Percentiles rank a stretch among this genome's conserved stretches.
Conservation (phyloP, 23 red algal genomes). For the Gracilaria domingensis region DNA sequence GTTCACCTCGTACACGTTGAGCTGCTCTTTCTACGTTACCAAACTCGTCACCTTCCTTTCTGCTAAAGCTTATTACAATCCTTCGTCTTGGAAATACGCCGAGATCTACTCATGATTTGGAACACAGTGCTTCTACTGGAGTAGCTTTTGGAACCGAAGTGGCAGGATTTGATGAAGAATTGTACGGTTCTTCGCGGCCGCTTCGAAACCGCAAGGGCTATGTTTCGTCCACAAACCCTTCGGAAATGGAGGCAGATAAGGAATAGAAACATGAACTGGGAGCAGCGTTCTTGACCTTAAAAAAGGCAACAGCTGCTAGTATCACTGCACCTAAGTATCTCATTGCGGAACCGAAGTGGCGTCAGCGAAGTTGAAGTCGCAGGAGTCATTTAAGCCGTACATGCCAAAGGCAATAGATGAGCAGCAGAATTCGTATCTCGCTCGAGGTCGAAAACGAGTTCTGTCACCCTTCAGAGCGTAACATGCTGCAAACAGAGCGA, state of each 20-base stretch:
- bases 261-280: constrained; percentile 34
- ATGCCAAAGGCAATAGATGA: constrained; percentile 63
- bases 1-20: not conserved
- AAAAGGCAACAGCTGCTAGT: not conserved
- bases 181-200: constrained; percentile 31
- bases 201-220: constrained; percentile 38
- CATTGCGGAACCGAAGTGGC: constrained; percentile 62
- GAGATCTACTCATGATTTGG: constrained; percentile 17
- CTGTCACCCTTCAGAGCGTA: constrained; percentile 4
- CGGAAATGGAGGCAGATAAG: not conserved
- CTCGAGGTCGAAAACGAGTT: constrained; percentile 33
- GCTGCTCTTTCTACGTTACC: not conserved
- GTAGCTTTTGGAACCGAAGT: constrained; percentile 56
- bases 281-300: constrained; percentile 13
- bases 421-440: constrained; percentile 62
- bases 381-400: constrained; percentile 66
- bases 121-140: not conserved
- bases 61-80: not conserved
- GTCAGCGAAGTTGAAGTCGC: constrained; percentile 21
- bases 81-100: constrained; percentile 21
- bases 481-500: not conserved
- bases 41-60: not conserved
- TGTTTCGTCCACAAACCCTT: constrained; percentile 54
- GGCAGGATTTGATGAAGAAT: constrained; percentile 59
- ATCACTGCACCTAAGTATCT: constrained; percentile 59